These are phyloP conservation scores for Artomyces pyxidatus DNA, from an alignment of 768 basidiomycete genomes.

Conservation along the genomic window DNA sequence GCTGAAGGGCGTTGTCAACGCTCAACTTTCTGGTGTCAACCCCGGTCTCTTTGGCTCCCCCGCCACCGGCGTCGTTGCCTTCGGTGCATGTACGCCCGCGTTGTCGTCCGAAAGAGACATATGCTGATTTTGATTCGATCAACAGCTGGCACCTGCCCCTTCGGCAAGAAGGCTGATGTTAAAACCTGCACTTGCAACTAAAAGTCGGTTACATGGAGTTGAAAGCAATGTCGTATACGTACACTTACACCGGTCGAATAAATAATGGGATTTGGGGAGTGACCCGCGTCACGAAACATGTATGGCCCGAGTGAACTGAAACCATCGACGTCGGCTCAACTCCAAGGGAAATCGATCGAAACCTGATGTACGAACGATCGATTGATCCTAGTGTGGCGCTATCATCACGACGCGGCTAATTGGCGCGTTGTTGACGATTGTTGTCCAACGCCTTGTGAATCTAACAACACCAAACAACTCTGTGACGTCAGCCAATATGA, in stretches of 20 bases:
- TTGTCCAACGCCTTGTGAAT: neutral
- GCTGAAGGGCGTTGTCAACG: constrained; percentile 44
- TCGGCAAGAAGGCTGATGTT: constrained; percentile 8
- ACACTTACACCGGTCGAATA: neutral
- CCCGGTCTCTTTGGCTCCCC: constrained; percentile 47
- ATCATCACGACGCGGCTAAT: no score
- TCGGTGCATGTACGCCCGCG: constrained; percentile 36
- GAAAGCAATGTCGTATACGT: neutral
- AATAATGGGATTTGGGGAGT: neutral
- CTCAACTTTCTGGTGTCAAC: constrained; percentile 46
- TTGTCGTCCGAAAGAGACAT: neutral
- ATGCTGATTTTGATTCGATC: neutral
- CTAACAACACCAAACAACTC: neutral
- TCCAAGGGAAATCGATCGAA: no score
- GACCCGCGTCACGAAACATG: neutral
- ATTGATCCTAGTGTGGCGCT: no score
- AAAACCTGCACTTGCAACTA: constrained; percentile 3
- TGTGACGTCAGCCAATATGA: no score
- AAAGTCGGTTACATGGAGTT: neutral
- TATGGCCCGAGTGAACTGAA: no score
- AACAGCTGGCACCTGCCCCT: constrained; percentile 13
- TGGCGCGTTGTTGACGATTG: neutral
- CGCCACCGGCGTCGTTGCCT: constrained; percentile 36
- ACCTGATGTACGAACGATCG: no score
- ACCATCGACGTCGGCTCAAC: no score